These are phyloP conservation scores for Penicillium chermesinum DNA, from an alignment of 495 filamentous ascomycete species.

Conservation along the genomic window DNA sequence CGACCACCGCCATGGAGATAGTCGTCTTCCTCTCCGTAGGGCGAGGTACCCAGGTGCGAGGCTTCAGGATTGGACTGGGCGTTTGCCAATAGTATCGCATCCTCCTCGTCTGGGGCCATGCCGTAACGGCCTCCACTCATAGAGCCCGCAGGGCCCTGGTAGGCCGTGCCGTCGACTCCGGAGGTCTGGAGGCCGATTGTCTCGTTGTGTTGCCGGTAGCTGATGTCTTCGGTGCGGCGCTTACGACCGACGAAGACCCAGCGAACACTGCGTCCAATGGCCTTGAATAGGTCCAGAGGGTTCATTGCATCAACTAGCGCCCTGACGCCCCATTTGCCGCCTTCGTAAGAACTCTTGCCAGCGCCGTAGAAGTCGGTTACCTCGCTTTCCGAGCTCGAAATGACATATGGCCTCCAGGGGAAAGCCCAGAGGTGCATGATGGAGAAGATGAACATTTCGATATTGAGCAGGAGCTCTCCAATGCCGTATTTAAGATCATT, in stretches of 20 bases:
- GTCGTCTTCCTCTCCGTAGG: conserved; percentile 18
- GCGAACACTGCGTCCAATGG: conserved; percentile 66
- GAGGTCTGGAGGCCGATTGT: conserved; percentile 30
- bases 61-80: conserved; percentile 36
- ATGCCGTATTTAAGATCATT: conserved; percentile 79
- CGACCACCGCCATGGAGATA: conserved; percentile 19
- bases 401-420: conserved; percentile 62
- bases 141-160: conserved; percentile 25
- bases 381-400: conserved; percentile 29
- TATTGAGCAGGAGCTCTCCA: conserved; percentile 70
- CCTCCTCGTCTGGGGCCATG: conserved; percentile 33
- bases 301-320: conserved; percentile 74
- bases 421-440: conserved; percentile 82
- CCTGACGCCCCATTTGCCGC: conserved; percentile 57
- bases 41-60: conserved; percentile 12
- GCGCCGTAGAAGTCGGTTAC: conserved; percentile 45
- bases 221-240: conserved; percentile 46
- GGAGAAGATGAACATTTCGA: conserved; percentile 84
- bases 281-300: conserved; percentile 78
- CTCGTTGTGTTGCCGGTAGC: conserved; percentile 37
- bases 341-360: conserved; percentile 49
- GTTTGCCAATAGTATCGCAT: conserved; percentile 34
- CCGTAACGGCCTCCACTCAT: conserved; percentile 21
- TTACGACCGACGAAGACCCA: conserved; percentile 77
- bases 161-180: conserved; percentile 24